Base-by-base conservation (phyloP, 2,329 filamentous ascomycete species). In the Trichoderma harzianum region DNA sequence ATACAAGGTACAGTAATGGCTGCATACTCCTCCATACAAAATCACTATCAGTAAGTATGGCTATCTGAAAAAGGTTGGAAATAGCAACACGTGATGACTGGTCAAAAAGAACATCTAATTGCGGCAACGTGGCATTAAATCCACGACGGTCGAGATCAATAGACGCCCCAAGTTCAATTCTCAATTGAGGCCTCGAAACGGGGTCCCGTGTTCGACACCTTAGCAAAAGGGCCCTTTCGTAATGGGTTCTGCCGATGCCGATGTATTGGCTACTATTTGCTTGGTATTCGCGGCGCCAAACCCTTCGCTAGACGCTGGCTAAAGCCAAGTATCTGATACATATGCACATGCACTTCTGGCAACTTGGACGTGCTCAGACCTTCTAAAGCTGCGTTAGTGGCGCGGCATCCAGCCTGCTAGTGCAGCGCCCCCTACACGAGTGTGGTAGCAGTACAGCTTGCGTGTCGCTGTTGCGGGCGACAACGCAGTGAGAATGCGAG, bases 321-420 rank as follows among this genome's bases (percentile, higher is more conserved):
- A 12, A 39, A 7, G 4, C 7, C 10, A 67, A 39, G 64, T 67
- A 67, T 24, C n/a, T 11, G 51, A 26, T 57, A 57, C 64, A 30
- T 34, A 16, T 60, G 55, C 34, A 51, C 34, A 18, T n/a, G n/a
- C n/a, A 11, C 47, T 53, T 53, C 26, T 47, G 28, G 53, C 32
- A 10, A 60, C 65, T 60, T 60, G 34, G 32, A 68, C 34, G 65
- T 58, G 53, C 65, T 28, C 34, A 68, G 65, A 58, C 65, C 65
- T 69, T 57, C 65, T 60, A 60, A 60, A 69, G 53, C 55, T 69
- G 55, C 55, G 65, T 60, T 69, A 69, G 65, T 60, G 65, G 65
- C 55, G 65, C 53, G 65, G 53, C 55, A 34, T 61, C 65, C 39
- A 43, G 26, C 8, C 53, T 69, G 63, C 55, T 69, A 69, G 65